Evolutionary conservation across 176 grass and related monocot genomes (phyloP), one percentile per base, ranked within the genome.

Genomic region (Typha latifolia): DNA sequence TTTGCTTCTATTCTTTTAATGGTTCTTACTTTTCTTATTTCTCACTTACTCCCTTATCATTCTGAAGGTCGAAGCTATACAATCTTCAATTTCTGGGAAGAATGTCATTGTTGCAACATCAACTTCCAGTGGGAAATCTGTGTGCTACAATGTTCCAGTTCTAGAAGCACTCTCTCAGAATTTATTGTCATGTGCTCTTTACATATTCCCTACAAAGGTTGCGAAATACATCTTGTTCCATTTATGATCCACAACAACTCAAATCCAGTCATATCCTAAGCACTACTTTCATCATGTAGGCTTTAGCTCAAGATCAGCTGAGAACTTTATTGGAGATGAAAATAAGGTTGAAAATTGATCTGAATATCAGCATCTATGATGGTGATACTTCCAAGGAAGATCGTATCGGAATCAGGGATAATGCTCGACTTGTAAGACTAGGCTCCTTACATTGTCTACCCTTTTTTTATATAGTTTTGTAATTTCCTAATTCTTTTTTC

Each of bases 151-250:
- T 74, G 59, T 91, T 80, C 93, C 93, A 62, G 80, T 96, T 75
- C 75, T 96, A 47, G 85, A 96, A 84, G 79, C 80, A 77, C 82
- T 96, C 27, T 91, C 82, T 61, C 66, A 82, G 68, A 81, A 70
- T 57, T 72, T 32, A 50, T 51, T 61, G 63, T 70, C 88, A 2
- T 96, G 85, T 75, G 88, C 93, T 78, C 75, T 96, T 24, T 96
- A 96, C 69, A 88, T 96, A 81, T 96, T 96, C 72, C 93, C 93
- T 10, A 96, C 85, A 76, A 96, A 96, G 93, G 93, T 96, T 55
- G 70, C 37, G 26, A 4, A 57, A 66, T 72, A 18, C 63, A 59
- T 55, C 48, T 68, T 75, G 62, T 75, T 84, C 72, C 77, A 75
- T 16, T 34, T 76, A 72, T 71, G 24, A 26, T 26, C 24, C 24